Evolutionary conservation across 108 stramenopile species (phyloP), one percentile per base, ranked within the genome.

Genomic region (Chaetoceros muelleri): DNA sequence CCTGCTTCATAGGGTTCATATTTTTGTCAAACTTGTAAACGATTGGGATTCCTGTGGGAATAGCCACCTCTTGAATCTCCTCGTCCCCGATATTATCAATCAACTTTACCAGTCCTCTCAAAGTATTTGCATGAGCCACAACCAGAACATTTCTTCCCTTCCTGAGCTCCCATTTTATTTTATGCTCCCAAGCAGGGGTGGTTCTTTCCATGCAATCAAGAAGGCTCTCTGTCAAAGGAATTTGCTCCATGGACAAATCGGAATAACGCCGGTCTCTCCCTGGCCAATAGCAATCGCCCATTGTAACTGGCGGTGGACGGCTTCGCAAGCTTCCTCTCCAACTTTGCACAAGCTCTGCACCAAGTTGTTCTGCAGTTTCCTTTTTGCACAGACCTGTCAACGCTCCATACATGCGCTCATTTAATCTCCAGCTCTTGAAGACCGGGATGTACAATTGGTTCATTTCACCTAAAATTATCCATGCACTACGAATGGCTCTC

Each of bases 401-500:
- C 3, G 86, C 84, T 40, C 90, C 90, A 57, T 88, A 92, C 64
- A 67, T 70, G 25, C 90, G 64, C 48, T 92, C 83, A 66, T 92
- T 92, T 46, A 92, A 61, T 25, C 85, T 77, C 80, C 80, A 92
- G 45, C 72, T 65, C 49, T 82, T 80, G 50, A 68, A 71, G 0
- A 83, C 73, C 16, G 82, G 81, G 67, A 90, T 61, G 75, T 98
- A 85, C 2, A 95, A 84, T 75, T 85, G 71, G 54, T 85, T 82
- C 52, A 96, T 54, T 61, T 93, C 95, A 30, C 76, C 74, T 25
- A 95, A 52, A 2, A 88, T 50, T 24, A 69, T 65, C 80, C 82
- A 84, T 19, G 74, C 68, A 1, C 78, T 70, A 44, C 76, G 76
- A 46, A 92, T 84, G 0, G 84, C 74, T 29, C 90, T 77, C 53